Base-by-base conservation (phyloP, 208 protist species). In the Leishmania major region DNA sequence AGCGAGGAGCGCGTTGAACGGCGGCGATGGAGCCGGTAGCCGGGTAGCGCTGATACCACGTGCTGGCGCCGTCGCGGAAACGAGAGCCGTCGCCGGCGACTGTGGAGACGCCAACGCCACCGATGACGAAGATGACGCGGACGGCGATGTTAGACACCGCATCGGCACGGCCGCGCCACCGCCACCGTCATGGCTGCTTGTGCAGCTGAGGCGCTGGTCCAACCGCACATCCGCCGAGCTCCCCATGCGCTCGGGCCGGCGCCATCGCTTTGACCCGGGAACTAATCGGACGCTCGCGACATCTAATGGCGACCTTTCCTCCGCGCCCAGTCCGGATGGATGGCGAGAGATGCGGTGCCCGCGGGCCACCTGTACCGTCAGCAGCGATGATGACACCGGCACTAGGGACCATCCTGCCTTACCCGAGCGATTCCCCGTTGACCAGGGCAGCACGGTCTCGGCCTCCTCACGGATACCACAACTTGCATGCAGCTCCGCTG, bases 401-500 rank as follows among this genome's bases (percentile, higher is more conserved):
- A 55, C 22, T 2, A 37, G 25, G 45, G 45, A 11, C 11, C 69
- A 25, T 35, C 45, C 69, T 31, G 25, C n/a, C 40, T 31, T 3
- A 53, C 25, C 69, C 69, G 45, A 53, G 43, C 45, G 45, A 37
- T 45, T 53, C 25, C 5, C 69, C 40, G 69, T 25, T 15, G 69
- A 28, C 40, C 19, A 47, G 69, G 69, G 7, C 11, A 55, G n/a
- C 45, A 31, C 69, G 4, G 69, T 35, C 69, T 74, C 69, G 28
- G 64, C 10, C 64, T 70, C 77, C 43, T 57, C n/a, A 1, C 47
- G 0, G 47, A 51, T 1, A 45, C 28, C n/a, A 35, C 64, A 75
- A 45, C 83, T 83, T n/a, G 62, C 75, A 49, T 77, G 75, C 13
- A 75, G 25, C 57, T 86, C 73, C 73, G 83, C 83, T 0, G 83